Base-by-base conservation (phyloP, 441 rosid species). In the Adansonia rubrostipa region DNA sequence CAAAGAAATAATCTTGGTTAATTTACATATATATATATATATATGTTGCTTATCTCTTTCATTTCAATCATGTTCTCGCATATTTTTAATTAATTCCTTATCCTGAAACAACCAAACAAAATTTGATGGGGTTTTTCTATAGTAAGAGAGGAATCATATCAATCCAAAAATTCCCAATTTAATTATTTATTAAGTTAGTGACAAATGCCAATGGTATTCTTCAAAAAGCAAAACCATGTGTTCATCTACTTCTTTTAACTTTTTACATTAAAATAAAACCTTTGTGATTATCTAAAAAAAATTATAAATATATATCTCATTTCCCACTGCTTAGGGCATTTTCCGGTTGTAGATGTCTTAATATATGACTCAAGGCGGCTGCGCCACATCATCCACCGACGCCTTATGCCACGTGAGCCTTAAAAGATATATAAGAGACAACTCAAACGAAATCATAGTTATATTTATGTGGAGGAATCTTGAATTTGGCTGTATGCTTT, bases 301-400 rank as follows among this genome's bases (percentile, higher is more conserved):
- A 76, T 22, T 8, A 45, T 56, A 20, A 45, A 11, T 17, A 0
- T 5, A 0, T 20, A 33, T 74, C 5, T 68, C 81, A 65, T 82
- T 84, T 80, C 81, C 82, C 80, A 75, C 81, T 72, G 48, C 15
- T 45, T 58, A 80, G 80, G 79, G 78, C 73, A 72, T 65, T 58
- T 80, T 72, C 57, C 33, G 24, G 84, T 74, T 56, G 84, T 48
- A 36, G 77, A 80, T 86, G 83, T 84, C 85, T 19, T 81, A 63
- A 60, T 33, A 68, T 58, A 73, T 77, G 73, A 80, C 58, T 66
- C 64, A 9, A 74, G 82, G 74, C 84, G 77, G 82, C 53, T 6
- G 75, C 62, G 83, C 88, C 85, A 87, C 81, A 15, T 86, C 87
- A 42, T 76, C 84, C 76, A 78, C 81, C 75, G 73, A 82, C 81